Evolutionary conservation across 352 stramenopile genomes (phyloP).

Genomic region (Ophiocytium majus): DNA sequence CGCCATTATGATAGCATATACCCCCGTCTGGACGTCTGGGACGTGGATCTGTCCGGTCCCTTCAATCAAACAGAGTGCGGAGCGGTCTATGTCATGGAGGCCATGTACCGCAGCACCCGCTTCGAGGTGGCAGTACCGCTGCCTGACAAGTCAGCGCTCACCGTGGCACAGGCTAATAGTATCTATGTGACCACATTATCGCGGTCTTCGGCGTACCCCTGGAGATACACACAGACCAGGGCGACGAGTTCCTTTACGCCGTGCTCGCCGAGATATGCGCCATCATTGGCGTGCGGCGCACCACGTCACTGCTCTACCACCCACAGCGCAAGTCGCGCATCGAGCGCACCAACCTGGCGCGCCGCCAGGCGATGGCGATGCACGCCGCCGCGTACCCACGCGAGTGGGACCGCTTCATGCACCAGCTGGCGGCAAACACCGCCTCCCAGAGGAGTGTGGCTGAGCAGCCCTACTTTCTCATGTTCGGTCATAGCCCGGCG

Average conservation of each 20-base stretch:
- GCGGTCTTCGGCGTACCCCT: not conserved
- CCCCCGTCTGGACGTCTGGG: too few species aligned
- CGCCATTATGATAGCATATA: too few species aligned
- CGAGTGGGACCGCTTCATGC: not conserved
- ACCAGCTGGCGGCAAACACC: not conserved
- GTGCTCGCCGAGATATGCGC: not conserved
- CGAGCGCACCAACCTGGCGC: not conserved
- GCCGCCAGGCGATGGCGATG: not conserved
- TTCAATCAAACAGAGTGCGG: not conserved
- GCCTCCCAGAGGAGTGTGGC: not conserved
- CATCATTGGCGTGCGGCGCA: not conserved
- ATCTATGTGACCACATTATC: not conserved
- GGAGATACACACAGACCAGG: not conserved
- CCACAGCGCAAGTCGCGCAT: not conserved
- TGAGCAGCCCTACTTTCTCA: not conserved
- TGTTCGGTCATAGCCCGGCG: not conserved
- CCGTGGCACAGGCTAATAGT: not conserved
- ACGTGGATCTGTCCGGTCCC: not conserved
- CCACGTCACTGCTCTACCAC: not conserved
- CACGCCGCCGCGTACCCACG: not conserved
- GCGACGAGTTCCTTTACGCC: not conserved
- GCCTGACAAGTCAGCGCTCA: not conserved
- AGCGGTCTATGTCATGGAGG: not conserved
- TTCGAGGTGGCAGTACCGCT: not conserved
- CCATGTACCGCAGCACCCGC: not conserved